Percentiles rank a stretch among this genome's conserved stretches.
Conservation (phyloP, 129 eudicot genomes). For the Artemisia argyi region DNA sequence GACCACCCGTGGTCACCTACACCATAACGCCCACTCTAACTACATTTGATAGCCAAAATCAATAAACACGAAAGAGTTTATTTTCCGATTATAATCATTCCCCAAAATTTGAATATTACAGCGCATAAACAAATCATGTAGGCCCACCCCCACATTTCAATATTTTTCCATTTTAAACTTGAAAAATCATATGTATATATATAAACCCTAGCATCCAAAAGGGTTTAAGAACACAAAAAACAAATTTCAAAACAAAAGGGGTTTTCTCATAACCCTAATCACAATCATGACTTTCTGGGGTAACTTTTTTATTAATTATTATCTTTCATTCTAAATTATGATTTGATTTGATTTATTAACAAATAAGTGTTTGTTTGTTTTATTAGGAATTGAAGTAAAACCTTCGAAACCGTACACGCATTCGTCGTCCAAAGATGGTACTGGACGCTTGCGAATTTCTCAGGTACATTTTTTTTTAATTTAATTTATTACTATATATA, state of each 20-base stretch:
- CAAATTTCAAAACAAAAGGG: not conserved
- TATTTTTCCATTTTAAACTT: not conserved
- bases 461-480: conserved; percentile 37
- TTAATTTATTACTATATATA: no score
- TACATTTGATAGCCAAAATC: no score
- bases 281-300: conserved; percentile 36
- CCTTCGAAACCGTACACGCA: conserved; percentile 73
- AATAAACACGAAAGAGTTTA: no score
- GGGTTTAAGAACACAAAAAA: conserved; percentile 1
- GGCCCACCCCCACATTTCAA: not conserved
- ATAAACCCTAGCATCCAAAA: conserved; percentile 27
- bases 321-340: not conserved
- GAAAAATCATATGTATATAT: not conserved
- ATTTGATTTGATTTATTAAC: not conserved
- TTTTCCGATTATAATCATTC: no score
- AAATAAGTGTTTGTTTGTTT: not conserved
- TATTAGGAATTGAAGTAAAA: conserved; percentile 71
- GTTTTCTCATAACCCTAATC: conserved; percentile 14
- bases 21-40: no score
- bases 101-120: no score
- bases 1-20: no score
- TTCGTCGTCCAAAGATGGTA: conserved; percentile 29
- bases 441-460: conserved; percentile 61
- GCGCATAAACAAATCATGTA: no score
- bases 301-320: not conserved